These are phyloP conservation scores for Gossypium rotundifolium DNA, from an alignment of 345 rosid species.

Conservation along the genomic window DNA sequence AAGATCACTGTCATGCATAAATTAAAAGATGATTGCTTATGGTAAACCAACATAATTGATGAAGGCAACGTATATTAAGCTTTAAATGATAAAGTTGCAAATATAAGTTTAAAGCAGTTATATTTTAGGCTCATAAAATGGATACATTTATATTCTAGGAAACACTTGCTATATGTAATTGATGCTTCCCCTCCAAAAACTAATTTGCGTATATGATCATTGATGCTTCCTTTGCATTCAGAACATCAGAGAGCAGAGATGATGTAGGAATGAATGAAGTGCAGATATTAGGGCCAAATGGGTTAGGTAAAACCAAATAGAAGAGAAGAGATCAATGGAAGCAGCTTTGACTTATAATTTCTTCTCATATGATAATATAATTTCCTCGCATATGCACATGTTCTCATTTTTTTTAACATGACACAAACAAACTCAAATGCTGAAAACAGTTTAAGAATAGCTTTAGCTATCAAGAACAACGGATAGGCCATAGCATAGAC, in stretches of 20 bases:
- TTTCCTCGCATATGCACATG: not conserved
- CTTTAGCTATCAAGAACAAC: too few relatives aligned
- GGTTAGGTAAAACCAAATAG: not conserved
- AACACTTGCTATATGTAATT: not conserved
- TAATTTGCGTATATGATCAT: not conserved
- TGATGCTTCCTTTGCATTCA: not conserved
- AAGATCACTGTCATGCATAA: constrained; percentile 56
- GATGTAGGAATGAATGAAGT: not conserved
- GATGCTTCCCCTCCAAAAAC: not conserved
- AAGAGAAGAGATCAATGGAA: not conserved
- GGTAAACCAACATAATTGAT: not conserved
- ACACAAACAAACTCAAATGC: not conserved
- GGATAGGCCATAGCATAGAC: not conserved
- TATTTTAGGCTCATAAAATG: not conserved
- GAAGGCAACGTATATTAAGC: not conserved
- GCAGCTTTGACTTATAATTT: not conserved
- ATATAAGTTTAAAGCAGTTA: not conserved
- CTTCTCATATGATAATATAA: not conserved
- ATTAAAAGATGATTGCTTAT: constrained; percentile 5
- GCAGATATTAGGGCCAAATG: not conserved
- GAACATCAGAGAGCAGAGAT: not conserved
- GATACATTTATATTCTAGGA: not conserved
- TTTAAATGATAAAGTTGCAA: constrained; percentile 1
- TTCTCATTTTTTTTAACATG: not conserved
- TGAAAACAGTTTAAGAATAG: not conserved